These are phyloP conservation scores for Carex cristatella DNA, from an alignment of 176 grass and related monocot species.

Conservation along the genomic window DNA sequence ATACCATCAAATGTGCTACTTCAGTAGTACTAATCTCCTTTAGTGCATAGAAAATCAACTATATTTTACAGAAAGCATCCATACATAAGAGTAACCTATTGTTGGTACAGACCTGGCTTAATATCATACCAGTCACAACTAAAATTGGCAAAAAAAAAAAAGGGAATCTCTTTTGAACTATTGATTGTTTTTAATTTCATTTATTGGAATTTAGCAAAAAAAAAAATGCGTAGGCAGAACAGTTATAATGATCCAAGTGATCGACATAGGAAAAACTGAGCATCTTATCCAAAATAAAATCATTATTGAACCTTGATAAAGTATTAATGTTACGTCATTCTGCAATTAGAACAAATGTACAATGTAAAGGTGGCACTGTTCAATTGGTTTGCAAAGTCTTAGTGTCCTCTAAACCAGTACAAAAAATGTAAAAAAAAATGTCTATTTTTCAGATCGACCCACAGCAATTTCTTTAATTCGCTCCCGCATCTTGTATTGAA, in stretches of 20 bases:
- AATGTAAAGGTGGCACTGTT: neutral
- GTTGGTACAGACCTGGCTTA: neutral
- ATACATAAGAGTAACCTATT: neutral
- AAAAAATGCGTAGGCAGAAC: neutral
- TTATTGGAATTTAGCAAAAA: neutral
- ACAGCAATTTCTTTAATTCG: slow-evolving; percentile 49
- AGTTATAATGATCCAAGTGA: neutral
- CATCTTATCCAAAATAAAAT: neutral
- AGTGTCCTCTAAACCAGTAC: neutral
- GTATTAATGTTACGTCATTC: neutral
- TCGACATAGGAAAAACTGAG: neutral
- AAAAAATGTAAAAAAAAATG: neutral
- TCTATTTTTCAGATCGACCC: neutral
- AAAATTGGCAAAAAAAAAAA: neutral
- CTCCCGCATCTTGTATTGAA: slow-evolving; percentile 92
- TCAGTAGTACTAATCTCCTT: neutral
- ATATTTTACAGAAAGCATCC: neutral
- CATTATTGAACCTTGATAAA: neutral
- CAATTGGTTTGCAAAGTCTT: slow-evolving; percentile 1
- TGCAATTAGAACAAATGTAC: neutral
- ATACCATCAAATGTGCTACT: neutral
- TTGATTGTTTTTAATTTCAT: neutral
- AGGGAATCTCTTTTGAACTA: neutral
- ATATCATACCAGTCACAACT: neutral
- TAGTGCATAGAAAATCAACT: neutral